Percentiles rank a stretch among this genome's conserved stretches.
Evolutionary conservation across 148 eudicot species (phyloP).

Genomic region (Amaranthus cruentus): DNA sequence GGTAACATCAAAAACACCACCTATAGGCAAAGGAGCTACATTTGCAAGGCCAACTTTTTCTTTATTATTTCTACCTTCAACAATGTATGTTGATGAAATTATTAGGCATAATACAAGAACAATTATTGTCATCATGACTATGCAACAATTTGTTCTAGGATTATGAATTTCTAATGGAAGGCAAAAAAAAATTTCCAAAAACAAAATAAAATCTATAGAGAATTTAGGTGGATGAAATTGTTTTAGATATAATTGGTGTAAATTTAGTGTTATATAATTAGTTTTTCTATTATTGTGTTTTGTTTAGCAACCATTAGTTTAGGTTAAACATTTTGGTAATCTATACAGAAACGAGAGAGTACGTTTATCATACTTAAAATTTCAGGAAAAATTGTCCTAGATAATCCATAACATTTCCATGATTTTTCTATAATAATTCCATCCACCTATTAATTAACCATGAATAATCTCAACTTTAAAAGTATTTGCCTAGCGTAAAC

Average conservation of each 20-base stretch:
- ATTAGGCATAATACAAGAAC: conserved; percentile 26
- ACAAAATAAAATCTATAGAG: not conserved
- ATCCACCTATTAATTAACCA: too few relatives aligned
- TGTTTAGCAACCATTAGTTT: conserved; percentile 21
- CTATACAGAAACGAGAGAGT: not conserved
- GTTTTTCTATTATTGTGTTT: conserved; percentile 13
- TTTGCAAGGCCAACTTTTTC: conserved; percentile 13
- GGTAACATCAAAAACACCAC: conserved; percentile 36
- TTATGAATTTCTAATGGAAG: conserved; percentile 8
- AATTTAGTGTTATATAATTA: conserved; percentile 10
- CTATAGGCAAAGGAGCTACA: conserved; percentile 1
- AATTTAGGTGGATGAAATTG: not conserved
- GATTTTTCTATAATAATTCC: too few relatives aligned
- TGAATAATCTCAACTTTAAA: too few relatives aligned
- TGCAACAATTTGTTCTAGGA: conserved; percentile 21
- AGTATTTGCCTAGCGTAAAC: too few relatives aligned
- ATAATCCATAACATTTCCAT: too few relatives aligned
- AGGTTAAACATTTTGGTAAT: conserved; percentile 16
- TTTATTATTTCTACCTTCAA: conserved; percentile 7
- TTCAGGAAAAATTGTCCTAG: too few relatives aligned
- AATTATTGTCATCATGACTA: conserved; percentile 30
- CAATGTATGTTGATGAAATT: conserved; percentile 20
- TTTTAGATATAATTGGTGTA: not conserved
- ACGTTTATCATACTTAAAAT: too few relatives aligned
- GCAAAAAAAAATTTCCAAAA: conserved; percentile 1